These are phyloP conservation scores for Primulina huaijiensis DNA, from an alignment of 257 asterid genomes.

Conservation along the genomic window DNA sequence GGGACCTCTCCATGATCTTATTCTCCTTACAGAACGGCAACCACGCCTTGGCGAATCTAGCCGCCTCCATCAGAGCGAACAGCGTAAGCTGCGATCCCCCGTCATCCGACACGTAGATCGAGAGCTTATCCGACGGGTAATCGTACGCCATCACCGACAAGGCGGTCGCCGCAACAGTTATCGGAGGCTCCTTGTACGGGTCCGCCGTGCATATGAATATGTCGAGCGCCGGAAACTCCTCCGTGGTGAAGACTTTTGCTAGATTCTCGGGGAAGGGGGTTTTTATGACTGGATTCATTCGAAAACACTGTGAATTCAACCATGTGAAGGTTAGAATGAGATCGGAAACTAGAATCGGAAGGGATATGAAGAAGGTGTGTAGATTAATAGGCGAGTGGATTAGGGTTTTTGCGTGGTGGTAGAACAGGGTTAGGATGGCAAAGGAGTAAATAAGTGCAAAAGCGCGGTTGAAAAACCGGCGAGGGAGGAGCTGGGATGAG, in stretches of 20 bases:
- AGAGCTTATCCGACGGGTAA: slow-evolving; percentile 59
- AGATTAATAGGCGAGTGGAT: slow-evolving; percentile 28
- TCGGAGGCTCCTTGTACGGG: slow-evolving; percentile 68
- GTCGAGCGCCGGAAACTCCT: slow-evolving; percentile 50
- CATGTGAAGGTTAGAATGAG: slow-evolving; percentile 53
- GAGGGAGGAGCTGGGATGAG: slow-evolving; percentile 37
- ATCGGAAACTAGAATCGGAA: slow-evolving; percentile 40
- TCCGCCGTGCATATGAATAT: slow-evolving; percentile 74
- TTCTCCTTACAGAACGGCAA: slow-evolving; percentile 57
- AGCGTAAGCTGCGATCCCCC: slow-evolving; percentile 65
- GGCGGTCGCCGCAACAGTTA: slow-evolving; percentile 54
- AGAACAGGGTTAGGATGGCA: slow-evolving; percentile 51
- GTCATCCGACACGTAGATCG: slow-evolving; percentile 71
- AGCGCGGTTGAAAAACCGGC: slow-evolving; percentile 46
- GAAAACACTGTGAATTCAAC: slow-evolving; percentile 49
- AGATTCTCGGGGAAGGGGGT: slow-evolving; percentile 41
- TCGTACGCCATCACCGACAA: slow-evolving; percentile 69
- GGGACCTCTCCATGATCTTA: slow-evolving; percentile 42
- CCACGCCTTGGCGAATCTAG: slow-evolving; percentile 57
- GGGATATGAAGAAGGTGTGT: slow-evolving; percentile 25
- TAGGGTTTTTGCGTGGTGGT: slow-evolving; percentile 43
- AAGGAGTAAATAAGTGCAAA: slow-evolving; percentile 47
- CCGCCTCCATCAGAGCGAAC: slow-evolving; percentile 63
- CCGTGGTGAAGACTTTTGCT: background rate
- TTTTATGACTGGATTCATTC: slow-evolving; percentile 39